These are phyloP conservation scores for Plenodomus lindquistii DNA, from an alignment of 2,329 filamentous ascomycete genomes.

Conservation along the genomic window DNA sequence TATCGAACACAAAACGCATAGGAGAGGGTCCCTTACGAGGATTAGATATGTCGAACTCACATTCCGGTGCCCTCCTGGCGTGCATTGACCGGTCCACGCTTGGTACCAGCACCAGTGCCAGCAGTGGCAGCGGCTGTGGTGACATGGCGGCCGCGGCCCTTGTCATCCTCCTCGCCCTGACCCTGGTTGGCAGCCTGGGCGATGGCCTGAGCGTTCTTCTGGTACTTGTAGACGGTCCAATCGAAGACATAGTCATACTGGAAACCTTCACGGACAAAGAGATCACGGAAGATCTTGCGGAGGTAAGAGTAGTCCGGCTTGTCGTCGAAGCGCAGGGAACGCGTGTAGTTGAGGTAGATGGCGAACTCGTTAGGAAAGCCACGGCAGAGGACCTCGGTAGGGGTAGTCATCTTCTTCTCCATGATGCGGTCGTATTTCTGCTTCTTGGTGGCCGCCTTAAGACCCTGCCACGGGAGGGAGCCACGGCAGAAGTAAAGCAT, in stretches of 20 bases:
- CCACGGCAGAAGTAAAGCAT: slow-evolving; percentile 99
- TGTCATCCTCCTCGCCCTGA: slow-evolving; percentile 74
- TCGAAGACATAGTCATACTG: slow-evolving; percentile 99
- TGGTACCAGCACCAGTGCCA: slow-evolving; percentile 64
- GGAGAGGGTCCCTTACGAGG: slow-evolving; percentile 88
- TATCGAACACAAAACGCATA: slow-evolving; percentile 80
- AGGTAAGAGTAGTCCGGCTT: slow-evolving; percentile 99
- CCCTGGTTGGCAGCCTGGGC: slow-evolving; percentile 73
- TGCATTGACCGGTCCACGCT: slow-evolving; percentile 72
- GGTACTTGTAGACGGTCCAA: slow-evolving; percentile 99
- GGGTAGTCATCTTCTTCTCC: slow-evolving; percentile 99
- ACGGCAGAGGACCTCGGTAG: slow-evolving; percentile 96
- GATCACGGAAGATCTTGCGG: slow-evolving; percentile 99
- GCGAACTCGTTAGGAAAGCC: slow-evolving; percentile 99
- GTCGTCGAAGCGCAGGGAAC: slow-evolving; percentile 97
- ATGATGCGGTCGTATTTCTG: slow-evolving; percentile 99
- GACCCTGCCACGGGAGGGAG: slow-evolving; percentile 96
- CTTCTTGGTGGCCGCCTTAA: slow-evolving; percentile 99
- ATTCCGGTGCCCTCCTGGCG: slow-evolving; percentile 92
- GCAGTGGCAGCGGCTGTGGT: slow-evolving; percentile 68
- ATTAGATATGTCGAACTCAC: slow-evolving; percentile 83
- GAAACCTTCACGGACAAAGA: slow-evolving; percentile 98
- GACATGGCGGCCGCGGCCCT: slow-evolving; percentile 61
- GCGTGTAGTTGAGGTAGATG: slow-evolving; percentile 99
- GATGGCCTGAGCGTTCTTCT: slow-evolving; percentile 97